Evolutionary conservation across 1,139 yeast species (phyloP), one percentile per base, ranked within the genome.

Genomic region (Saccharomycopsis hybrid): DNA sequence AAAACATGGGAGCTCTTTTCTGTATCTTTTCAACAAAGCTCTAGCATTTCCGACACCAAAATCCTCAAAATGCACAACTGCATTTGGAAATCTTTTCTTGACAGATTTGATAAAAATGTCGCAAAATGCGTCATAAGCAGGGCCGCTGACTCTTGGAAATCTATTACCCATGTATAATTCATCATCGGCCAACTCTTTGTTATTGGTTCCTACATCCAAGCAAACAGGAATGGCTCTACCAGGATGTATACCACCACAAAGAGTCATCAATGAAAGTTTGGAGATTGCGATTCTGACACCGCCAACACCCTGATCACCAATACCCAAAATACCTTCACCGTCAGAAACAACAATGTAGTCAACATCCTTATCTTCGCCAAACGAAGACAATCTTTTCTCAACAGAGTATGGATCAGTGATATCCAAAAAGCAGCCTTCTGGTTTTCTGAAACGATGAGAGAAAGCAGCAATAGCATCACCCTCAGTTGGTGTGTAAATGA

Each of bases 231-330:
- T 74, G 31, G 84, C 90, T 68, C 97, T 79, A 58, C 94, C 94
- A 3, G 97, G 97, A 64, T 90, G 96, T 57, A 90, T 78, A 66
- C 97, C 98, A 53, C 88, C 97, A 72, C 97, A 90, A 43, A 89
- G 73, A 25, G 97, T 90, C 97, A 90, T 89, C 56, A 90, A 74
- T 25, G 94, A 95, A 59, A 90, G 78, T 67, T 90, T 90, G 50
- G 97, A 94, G 59, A 87, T 82, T 51, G 96, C 79, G 55, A 90
- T 90, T 67, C 97, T 85, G 54, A 90, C 76, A 62, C 96, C 97
- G 59, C 97, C 97, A 41, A 87, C 95, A 67, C 97, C 97, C 71
- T 90, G 97, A 68, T 92, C 97, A 57, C 98, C 98, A 62, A 90
- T 89, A 57, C 97, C 97, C 57, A 90, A 75, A 58, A 90, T 92